Base-by-base conservation (phyloP, 805 yeast species). In the Candida ponderosae region DNA sequence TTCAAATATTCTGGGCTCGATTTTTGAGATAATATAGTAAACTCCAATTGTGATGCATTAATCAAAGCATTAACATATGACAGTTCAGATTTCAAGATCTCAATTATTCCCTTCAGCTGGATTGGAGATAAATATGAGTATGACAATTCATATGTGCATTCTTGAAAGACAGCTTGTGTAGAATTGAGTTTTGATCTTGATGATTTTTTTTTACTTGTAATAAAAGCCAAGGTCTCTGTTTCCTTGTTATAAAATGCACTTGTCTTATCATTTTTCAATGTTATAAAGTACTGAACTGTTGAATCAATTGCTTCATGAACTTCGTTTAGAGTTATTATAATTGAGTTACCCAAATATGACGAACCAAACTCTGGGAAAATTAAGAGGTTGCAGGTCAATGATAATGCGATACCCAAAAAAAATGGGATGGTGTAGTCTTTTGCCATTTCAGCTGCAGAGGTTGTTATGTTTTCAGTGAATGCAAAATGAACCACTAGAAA, bases 341-440 rank as follows among this genome's bases (percentile, higher is more conserved):
- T 58, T 1, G 70, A 55, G 26, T 60, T 60, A 21, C 77, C 77
- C 11, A 72, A 46, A 43, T 63, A 68, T 0, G 71, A 62, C 18
- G 73, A 63, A 14, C 78, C 78, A 50, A 69, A 68, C 41, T 72
- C 78, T 2, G 78, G 78, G 43, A 68, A 72, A 11, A 72, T 41
- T 1, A 56, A 27, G 30, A 72, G 34, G 40, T 69, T 71, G 50
- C 69, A 62, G 20, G 63, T 54, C n/a, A 69, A 39, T 0, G 72
- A 57, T 40, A 69, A 50, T 0, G 66, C 72, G 28, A 69, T 65
- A 18, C 74, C 75, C 17, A 70, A 26, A 32, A 66, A 62, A 40
- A 72, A 65, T 0, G 78, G 78, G 0, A 57, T 54, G 4, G 67
- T 55, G 40, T 55, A 72, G 8, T 58, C 54, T 29, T 56, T 49